Base-by-base conservation (phyloP, 2,329 filamentous ascomycete genomes). In the Ophiostoma populinum region DNA sequence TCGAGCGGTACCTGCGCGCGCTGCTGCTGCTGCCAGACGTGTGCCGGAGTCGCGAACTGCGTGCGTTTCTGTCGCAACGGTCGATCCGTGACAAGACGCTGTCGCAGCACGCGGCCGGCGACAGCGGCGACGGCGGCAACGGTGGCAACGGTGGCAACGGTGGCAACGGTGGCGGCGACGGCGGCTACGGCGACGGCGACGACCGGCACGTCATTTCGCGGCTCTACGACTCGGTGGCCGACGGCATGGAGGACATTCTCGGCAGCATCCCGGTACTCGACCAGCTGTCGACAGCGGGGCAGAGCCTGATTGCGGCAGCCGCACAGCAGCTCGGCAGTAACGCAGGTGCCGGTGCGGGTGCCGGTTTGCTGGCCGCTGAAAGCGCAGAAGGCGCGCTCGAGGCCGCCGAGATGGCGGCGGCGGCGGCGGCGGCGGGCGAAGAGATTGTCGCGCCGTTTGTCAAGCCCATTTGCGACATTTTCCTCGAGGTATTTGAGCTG, bases 381-480 rank as follows among this genome's bases (percentile, higher is more conserved):
- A 24, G 25, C 1, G 19, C 30, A 27, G 37, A 34, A n/a, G 21
- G 24, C 26, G 36, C 39, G 2, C 90, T 95, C 58, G 90, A 86
- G 0, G 86, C 95, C 55, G 87, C 87, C 0, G 90, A 95, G 55
- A 62, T 98, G 32, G 81, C 86, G 39, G 87, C 87, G 0, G 36
- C 37, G 10, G 27, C 41, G 2, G 32, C 70, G 2, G 70, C 75
- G 2, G 86, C 95, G 57, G 86, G 87, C 94, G 2, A 85, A 92
- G 31, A 34, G 27, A 33, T 16, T 15, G 32, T 32, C 3, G 37
- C 35, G 50, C 90, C 90, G 1, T 95, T 98, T 49, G 90, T 98
- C 48, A 98, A 94, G 52, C 92, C 90, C 4, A 94, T 98, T 42
- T 94, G 86, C 55, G 90, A 98, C 54, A 76, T 98, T 40, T 98